Conservation (phyloP, 1,284 basidiomycete species). For the Ustilago tritici region DNA sequence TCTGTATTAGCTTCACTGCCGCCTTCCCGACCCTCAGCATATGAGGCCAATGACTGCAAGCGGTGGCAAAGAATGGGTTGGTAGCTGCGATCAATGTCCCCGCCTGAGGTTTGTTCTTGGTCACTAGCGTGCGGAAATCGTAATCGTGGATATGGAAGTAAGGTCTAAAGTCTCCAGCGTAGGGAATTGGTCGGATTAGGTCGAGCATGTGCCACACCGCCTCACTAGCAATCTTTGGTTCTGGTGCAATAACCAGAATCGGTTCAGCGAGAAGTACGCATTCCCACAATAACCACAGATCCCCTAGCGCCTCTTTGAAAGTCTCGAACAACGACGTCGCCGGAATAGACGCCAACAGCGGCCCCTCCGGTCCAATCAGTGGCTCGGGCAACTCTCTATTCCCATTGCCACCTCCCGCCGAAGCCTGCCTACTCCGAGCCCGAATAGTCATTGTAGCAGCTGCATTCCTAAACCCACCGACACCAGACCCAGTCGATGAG, state of each 20-base stretch:
- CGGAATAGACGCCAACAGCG: slow-evolving; percentile 78
- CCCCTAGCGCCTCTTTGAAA: slow-evolving; percentile 73
- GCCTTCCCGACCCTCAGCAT: slow-evolving; percentile 75
- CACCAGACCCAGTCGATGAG: slow-evolving; percentile 2
- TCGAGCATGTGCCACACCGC: slow-evolving; percentile 76
- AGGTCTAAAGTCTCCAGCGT: slow-evolving; percentile 86
- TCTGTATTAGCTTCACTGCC: slow-evolving; percentile 44
- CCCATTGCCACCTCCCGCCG: not conserved
- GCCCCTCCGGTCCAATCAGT: slow-evolving; percentile 41
- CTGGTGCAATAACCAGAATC: slow-evolving; percentile 84
- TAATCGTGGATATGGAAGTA: slow-evolving; percentile 96
- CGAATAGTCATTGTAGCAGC: slow-evolving; percentile 49
- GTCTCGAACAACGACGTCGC: slow-evolving; percentile 72
- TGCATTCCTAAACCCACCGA: slow-evolving; percentile 21
- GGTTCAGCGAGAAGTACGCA: slow-evolving; percentile 82
- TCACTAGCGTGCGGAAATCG: slow-evolving; percentile 82
- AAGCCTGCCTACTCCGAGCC: slow-evolving; percentile 20
- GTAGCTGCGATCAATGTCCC: slow-evolving; percentile 91
- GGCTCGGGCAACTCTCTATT: slow-evolving; percentile 42
- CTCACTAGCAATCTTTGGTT: slow-evolving; percentile 87
- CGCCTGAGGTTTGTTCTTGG: slow-evolving; percentile 83
- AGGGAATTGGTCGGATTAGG: slow-evolving; percentile 86
- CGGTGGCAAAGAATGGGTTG: slow-evolving; percentile 91
- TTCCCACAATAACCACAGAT: slow-evolving; percentile 80
- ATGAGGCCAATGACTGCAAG: slow-evolving; percentile 93